These are phyloP conservation scores for Saposhnikovia divaricata DNA, from an alignment of 129 eudicot genomes.

Conservation along the genomic window DNA sequence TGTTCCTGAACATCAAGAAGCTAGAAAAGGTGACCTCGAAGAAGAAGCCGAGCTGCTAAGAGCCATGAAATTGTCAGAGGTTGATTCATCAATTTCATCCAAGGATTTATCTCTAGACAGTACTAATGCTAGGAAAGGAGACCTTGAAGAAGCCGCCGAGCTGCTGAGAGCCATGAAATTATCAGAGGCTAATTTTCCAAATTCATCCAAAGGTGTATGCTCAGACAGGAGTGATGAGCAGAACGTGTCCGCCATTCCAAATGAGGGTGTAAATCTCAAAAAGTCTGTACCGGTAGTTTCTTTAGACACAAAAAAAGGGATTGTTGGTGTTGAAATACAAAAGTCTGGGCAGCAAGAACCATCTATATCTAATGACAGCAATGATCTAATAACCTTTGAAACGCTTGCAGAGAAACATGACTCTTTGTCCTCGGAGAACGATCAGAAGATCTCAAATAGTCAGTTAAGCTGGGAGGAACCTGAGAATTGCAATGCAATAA, in stretches of 20 bases:
- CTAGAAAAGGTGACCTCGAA: conserved; percentile 73
- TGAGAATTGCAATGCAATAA: conserved; percentile 9
- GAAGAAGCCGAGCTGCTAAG: conserved; percentile 75
- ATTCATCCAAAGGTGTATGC: conserved; percentile 5
- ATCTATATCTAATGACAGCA: conserved; percentile 19
- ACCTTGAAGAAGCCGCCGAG: conserved; percentile 35
- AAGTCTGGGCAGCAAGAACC: conserved; percentile 17
- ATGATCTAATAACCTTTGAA: conserved; percentile 28
- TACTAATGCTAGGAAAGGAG: conserved; percentile 49
- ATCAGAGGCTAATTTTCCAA: conserved; percentile 38
- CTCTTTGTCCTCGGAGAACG: conserved; percentile 25
- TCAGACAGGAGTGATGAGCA: conserved; percentile 12
- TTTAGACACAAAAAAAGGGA: conserved; percentile 9
- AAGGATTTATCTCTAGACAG: conserved; percentile 17
- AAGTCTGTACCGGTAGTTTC: conserved; percentile 28
- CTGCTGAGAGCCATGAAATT: conserved; percentile 19
- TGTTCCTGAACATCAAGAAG: conserved; percentile 21
- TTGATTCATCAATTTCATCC: conserved; percentile 23
- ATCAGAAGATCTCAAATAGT: conserved; percentile 18
- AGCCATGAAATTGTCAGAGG: conserved; percentile 63
- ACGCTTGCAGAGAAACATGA: conserved; percentile 22
- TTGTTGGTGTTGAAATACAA: conserved; percentile 16
- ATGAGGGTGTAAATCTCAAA: conserved; percentile 18
- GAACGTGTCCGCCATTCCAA: conserved; percentile 11
- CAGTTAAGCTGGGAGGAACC: conserved; percentile 16